Evolutionary conservation across 768 basidiomycete genomes (phyloP), one percentile per base, ranked within the genome.

Genomic region (Rhodotorula paludigena): DNA sequence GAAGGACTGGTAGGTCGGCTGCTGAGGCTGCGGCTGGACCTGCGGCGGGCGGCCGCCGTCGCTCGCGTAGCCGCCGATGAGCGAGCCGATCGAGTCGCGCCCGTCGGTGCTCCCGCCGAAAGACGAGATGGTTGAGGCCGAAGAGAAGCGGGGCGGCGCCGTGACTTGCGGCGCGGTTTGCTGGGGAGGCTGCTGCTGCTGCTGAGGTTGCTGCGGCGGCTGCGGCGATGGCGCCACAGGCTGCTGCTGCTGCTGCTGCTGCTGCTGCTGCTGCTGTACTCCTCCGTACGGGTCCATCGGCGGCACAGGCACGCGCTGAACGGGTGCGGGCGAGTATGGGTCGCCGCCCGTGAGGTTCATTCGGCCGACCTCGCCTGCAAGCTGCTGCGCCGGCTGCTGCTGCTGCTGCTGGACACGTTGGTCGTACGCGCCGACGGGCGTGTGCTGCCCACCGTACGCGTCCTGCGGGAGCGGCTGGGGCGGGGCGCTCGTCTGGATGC

Each of bases 41-140:
- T 61, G 61, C 4, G 49, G 47, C 45, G 49, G 70, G 38, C 44
- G 57, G 10, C 59, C 59, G 7, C 53, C 35, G 32, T 70, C 68
- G 48, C 57, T 36, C n/a, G n/a, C 57, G 57, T 71, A 71, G 9
- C 58, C 57, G 20, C 64, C 59, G 51, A 57, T 49, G 32, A 62
- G 55, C 8, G 65, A 58, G 1, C 74, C 68, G 60, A 67, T 61
- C 63, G 75, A 76, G 33, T 73, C 70, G 55, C 57, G 62, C 30
- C 39, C 60, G 57, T 63, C 56, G 69, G 52, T 53, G 51, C n/a
- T n/a, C n/a, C n/a, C n/a, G n/a, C 57, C 59, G 60, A 64, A 67
- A 21, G 55, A 62, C 8, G 69, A 69, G 33, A 63, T 36, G 35
- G 59, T 65, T n/a, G 64, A 63, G 9, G 65, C 69, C 1, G 69